A percentile compares a stretch with the other conserved stretches of the same genome.
Evolutionary conservation across 352 stramenopile genomes (phyloP).

Genomic region (Phytophthora meadii): DNA sequence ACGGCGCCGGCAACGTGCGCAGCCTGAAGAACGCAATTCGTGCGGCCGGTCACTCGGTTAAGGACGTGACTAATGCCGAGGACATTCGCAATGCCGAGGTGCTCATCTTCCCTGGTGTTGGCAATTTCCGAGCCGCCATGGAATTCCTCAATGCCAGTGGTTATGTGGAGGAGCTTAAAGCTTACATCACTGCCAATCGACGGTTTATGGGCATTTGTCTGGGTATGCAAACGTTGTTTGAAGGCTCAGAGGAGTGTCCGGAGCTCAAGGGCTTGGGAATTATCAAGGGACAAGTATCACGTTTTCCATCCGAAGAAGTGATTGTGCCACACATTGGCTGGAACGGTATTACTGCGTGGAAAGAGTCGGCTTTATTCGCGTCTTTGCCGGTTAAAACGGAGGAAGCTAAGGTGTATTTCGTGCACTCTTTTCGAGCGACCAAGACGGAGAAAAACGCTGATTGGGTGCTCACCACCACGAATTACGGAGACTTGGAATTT

Average conservation of each 20-base stretch:
- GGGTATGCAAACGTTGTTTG: constrained; percentile 99
- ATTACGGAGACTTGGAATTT: constrained; percentile 94
- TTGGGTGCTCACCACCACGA: constrained; percentile 96
- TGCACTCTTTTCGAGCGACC: constrained; percentile 95
- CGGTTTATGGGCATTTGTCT: constrained; percentile 98
- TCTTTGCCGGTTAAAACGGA: constrained; percentile 45
- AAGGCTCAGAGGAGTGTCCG: constrained; percentile 94
- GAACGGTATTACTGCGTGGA: constrained; percentile 95
- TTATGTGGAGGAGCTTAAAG: constrained; percentile 89
- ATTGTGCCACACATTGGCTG: constrained; percentile 98
- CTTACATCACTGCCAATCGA: constrained; percentile 87
- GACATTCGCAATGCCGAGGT: constrained; percentile 91
- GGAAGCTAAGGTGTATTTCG: constrained; percentile 94
- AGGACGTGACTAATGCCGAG: constrained; percentile 87
- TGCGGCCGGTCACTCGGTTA: constrained; percentile 87
- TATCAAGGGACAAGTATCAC: constrained; percentile 92
- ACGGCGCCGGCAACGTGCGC: constrained; percentile 98
- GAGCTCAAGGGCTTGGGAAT: constrained; percentile 91
- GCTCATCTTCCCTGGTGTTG: constrained; percentile 89
- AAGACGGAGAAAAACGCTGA: constrained; percentile 79
- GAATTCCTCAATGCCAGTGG: constrained; percentile 89
- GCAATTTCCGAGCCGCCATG: constrained; percentile 92
- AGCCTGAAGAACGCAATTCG: constrained; percentile 97
- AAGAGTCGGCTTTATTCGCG: constrained; percentile 81
- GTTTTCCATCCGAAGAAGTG: constrained; percentile 85